Base-by-base conservation (phyloP, 2,329 filamentous ascomycete species). In the Lachnellula willkommii region DNA sequence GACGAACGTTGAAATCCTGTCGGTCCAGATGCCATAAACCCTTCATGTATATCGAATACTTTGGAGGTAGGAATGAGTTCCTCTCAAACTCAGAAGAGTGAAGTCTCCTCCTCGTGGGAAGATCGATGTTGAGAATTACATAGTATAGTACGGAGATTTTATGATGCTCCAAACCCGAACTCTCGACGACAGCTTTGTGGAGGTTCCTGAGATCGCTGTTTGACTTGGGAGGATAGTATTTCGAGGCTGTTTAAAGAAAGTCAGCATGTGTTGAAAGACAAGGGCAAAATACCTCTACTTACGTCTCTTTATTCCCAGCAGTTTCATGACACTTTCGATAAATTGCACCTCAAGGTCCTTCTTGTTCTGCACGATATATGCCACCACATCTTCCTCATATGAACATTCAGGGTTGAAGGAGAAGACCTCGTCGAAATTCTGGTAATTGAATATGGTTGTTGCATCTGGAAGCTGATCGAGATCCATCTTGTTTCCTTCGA, bases 101-200 rank as follows among this genome's bases (percentile, higher is more conserved):
- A 37, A 80, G 76, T 17, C 78, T 72, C 12, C 53, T 58, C 24
- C 59, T 55, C 1, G 66, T 68, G n/a, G 65, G 60, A 3, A 78
- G 76, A 20, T 77, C 76, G 67, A 87, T 82, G 69, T 95, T 89
- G 66, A 90, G 85, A 3, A 95, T 79, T 40, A 95, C 76, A 70
- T 95, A 95, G 76, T 89, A 95, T 61, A 95, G 77, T 48, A 94
- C 79, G 17, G 90, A 89, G 62, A 91, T 83, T 70, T 92, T 92
- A 74, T 92, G 86, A 70, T 92, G 87, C 53, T 82, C 78, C 7
- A 86, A 81, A 63, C 87, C 83, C 49, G 75, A 75, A 53, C 77
- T 82, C 26, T 83, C 78, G 69, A 85, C 80, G 60, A 95, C 85
- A 57, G 84, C 82, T 59, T 83, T 76, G 72, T 92, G 85, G 5